Percentiles rank a stretch among this genome's conserved stretches.
These are phyloP conservation scores for Cyanidiococcus yangmingshanensis DNA, from an alignment of 23 red algal genomes.

Conservation along the genomic window DNA sequence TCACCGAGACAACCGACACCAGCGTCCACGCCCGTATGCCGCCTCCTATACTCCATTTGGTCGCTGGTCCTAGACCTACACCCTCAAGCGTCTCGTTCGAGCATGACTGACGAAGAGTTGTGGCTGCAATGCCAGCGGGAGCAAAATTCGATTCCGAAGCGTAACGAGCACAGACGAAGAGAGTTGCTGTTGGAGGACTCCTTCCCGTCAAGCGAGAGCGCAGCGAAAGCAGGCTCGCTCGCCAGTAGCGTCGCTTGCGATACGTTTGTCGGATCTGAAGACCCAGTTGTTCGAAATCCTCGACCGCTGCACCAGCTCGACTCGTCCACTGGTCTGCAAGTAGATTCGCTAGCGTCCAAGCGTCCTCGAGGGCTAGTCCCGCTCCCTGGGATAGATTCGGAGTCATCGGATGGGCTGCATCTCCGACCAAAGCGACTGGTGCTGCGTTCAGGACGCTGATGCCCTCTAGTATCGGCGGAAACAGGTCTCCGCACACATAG, in stretches of 20 bases:
- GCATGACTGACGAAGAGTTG: slow-evolving; percentile 1
- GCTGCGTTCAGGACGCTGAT: not conserved
- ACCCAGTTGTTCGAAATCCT: not conserved
- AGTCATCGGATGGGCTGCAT: slow-evolving; percentile 76
- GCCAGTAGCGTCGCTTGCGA: not conserved
- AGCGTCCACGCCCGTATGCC: no score
- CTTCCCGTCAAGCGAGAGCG: not conserved
- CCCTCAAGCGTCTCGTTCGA: no score
- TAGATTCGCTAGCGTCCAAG: slow-evolving; percentile 30
- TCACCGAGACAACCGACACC: no score
- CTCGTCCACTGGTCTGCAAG: not conserved
- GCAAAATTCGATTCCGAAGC: not conserved
- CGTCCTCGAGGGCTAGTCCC: slow-evolving; percentile 68
- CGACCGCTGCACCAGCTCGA: not conserved
- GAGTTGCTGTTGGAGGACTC: not conserved
- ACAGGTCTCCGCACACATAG: not conserved
- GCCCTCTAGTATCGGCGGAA: not conserved
- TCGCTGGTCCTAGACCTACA: no score
- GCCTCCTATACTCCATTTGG: no score
- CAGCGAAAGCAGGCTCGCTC: not conserved
- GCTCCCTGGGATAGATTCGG: slow-evolving; percentile 87
- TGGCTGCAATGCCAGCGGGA: slow-evolving; percentile 1
- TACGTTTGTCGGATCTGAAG: not conserved
- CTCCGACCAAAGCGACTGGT: slow-evolving; percentile 47
- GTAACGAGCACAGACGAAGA: not conserved